These are phyloP conservation scores for Lactarius psammicola DNA, from an alignment of 768 basidiomycete species.

Conservation along the genomic window DNA sequence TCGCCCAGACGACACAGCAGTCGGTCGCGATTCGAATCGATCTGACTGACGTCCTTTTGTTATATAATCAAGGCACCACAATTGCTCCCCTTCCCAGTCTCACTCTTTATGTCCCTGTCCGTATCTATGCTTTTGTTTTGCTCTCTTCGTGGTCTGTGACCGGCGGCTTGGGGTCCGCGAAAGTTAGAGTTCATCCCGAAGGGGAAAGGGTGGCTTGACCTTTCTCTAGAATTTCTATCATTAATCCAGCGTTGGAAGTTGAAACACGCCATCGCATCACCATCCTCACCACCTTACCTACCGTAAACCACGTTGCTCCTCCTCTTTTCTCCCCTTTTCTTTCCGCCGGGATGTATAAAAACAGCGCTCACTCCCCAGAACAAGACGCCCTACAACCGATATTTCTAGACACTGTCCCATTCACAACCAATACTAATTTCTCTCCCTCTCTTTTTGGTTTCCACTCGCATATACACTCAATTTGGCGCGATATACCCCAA, in stretches of 20 bases:
- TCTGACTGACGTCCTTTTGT: slow-evolving; percentile 3
- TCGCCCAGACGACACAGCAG: not conserved
- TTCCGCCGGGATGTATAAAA: slow-evolving; percentile 14
- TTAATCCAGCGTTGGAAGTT: not conserved
- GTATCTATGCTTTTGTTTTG: not conserved
- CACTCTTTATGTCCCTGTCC: not conserved
- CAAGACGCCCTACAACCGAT: not conserved
- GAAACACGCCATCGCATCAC: not conserved
- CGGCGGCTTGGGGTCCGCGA: not conserved
- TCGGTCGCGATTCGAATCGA: slow-evolving; percentile 12
- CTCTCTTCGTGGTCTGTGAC: not conserved
- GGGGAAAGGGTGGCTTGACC: not conserved
- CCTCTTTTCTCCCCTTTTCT: not conserved
- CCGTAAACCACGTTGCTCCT: slow-evolving; percentile 20
- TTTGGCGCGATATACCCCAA: not conserved
- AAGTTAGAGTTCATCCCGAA: not conserved
- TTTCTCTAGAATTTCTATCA: slow-evolving; percentile 7
- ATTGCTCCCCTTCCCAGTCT: not conserved
- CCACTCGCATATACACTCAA: not conserved
- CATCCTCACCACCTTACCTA: slow-evolving; percentile 7
- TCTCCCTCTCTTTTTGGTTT: not conserved
- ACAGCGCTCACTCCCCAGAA: not conserved
- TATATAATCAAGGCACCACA: slow-evolving; percentile 7
- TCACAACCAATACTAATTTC: not conserved
- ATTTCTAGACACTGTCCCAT: not conserved